Base-by-base conservation (phyloP, 2,329 filamentous ascomycete genomes). In the Sclerotinia minor region DNA sequence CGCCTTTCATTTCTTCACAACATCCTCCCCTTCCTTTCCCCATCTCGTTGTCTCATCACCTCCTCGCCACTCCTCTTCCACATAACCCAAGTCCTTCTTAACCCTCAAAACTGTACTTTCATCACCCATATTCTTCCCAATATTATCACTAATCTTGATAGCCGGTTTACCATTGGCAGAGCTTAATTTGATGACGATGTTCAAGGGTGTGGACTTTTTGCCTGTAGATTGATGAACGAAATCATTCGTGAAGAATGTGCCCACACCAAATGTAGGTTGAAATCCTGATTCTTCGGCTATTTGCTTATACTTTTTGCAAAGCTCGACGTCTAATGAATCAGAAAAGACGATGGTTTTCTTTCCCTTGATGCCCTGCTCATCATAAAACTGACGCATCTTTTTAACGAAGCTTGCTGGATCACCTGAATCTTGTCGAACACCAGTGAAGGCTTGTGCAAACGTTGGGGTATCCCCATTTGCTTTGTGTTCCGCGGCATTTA, bases 171-270 rank as follows among this genome's bases (percentile, higher is more conserved):
- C 94, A 19, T 83, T 87, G 0, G 93, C 95, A 13, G 92, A 93
- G 70, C 92, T 92, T 69, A 99, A 85, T 81, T 99, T 99, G 81
- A 99, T 97, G 73, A 99, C 95, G 75, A 99, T 99, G 76, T 99
- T 99, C 66, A 99, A 81, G 0, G 95, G 95, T 21, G 89, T 87
- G 0, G 94, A 97, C 80, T 97, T 98, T 73, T 88, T 87, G 50
- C 89, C 89, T 0, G 89, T 91, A 47, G 83, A 87, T 69, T 85
- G 81, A 72, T 90, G 87, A n/a, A 81, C 81, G 77, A 95, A 99
- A 79, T 99, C 95, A 76, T 99, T 97, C 5, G 95, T 99, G 74
- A 99, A 84, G 79, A 92, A 98, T 0, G 95, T 99, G 5, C 95
- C 95, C 1, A 99, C 91, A 69, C 95, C 95, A 80, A 99, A 99